Evolutionary conservation across 192 early-diverging fungal species (phyloP).

Genomic region (Mortierella alpina): DNA sequence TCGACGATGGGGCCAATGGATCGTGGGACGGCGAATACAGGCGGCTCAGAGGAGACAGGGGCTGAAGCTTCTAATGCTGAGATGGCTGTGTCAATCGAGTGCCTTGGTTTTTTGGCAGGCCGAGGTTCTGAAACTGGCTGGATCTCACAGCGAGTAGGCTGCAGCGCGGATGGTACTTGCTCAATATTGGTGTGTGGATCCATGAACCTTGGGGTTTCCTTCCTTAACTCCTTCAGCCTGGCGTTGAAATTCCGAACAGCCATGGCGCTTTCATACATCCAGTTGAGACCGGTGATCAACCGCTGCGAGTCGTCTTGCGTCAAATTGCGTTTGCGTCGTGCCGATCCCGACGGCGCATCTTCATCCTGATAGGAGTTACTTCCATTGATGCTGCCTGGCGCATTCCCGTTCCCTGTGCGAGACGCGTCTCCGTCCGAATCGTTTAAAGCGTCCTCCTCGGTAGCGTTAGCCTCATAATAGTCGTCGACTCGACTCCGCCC

Average conservation of each 20-base stretch:
- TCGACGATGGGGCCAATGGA: constrained; percentile 31
- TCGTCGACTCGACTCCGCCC: constrained; percentile 73
- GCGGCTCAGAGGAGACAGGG: too few species aligned
- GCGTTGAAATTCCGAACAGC: constrained; percentile 63
- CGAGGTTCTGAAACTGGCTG: neutral
- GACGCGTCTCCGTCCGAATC: constrained; percentile 39
- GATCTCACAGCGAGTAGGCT: constrained; percentile 57
- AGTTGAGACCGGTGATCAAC: constrained; percentile 49
- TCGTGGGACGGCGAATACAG: constrained; percentile 17
- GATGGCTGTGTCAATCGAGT: neutral
- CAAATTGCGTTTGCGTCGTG: constrained; percentile 15
- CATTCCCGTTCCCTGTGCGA: constrained; percentile 19
- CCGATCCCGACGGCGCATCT: neutral
- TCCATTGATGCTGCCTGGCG: neutral
- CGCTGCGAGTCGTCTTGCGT: constrained; percentile 20
- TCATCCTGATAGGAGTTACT: neutral
- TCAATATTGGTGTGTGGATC: constrained; percentile 69
- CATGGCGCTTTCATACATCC: constrained; percentile 67
- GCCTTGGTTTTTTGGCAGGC: neutral
- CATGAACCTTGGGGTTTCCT: constrained; percentile 59
- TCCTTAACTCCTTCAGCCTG: constrained; percentile 55
- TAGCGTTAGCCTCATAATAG: constrained; percentile 69
- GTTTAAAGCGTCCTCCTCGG: constrained; percentile 37
- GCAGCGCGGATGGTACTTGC: constrained; percentile 60
- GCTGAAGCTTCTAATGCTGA: too few species aligned